These are phyloP conservation scores for Margaritispora aquatica DNA, from an alignment of 495 filamentous ascomycete genomes.

Conservation along the genomic window DNA sequence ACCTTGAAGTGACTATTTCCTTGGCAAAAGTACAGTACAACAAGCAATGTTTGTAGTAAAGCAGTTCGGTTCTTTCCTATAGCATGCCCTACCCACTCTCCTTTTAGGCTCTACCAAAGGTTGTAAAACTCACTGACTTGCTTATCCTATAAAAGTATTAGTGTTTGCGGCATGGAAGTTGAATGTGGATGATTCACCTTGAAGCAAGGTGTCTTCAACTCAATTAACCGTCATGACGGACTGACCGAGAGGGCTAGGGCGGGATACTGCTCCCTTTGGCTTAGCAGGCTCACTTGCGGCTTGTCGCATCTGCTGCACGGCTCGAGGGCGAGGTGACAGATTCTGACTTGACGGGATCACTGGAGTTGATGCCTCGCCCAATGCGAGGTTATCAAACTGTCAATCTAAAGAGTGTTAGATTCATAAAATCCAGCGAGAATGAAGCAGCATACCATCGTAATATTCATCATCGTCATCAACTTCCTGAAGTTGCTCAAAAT, in stretches of 20 bases:
- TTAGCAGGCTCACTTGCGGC: conserved; percentile 30
- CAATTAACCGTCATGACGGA: conserved; percentile 52
- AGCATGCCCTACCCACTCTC: conserved; percentile 1
- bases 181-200: conserved; percentile 9
- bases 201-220: conserved; percentile 28
- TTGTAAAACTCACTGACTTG: conserved; percentile 2
- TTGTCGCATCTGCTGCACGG: conserved; percentile 31
- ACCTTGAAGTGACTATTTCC: neutral
- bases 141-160: neutral
- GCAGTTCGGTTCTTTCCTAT: conserved; percentile 13
- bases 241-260: conserved; percentile 48
- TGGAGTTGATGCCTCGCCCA: conserved; percentile 80
- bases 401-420: conserved; percentile 55
- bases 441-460: conserved; percentile 70
- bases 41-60: neutral
- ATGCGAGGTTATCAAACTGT: conserved; percentile 85
- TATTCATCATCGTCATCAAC: conserved; percentile 96
- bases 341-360: conserved; percentile 47
- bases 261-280: conserved; percentile 12
- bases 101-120: conserved; percentile 11
- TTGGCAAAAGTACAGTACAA: conserved; percentile 4
- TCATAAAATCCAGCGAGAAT: neutral
- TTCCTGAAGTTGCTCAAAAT: conserved; percentile 98
- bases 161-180: neutral
- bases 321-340: conserved; percentile 32